These are phyloP conservation scores for Pelagomonas calceolata DNA, from an alignment of 108 stramenopile genomes.

Conservation along the genomic window DNA sequence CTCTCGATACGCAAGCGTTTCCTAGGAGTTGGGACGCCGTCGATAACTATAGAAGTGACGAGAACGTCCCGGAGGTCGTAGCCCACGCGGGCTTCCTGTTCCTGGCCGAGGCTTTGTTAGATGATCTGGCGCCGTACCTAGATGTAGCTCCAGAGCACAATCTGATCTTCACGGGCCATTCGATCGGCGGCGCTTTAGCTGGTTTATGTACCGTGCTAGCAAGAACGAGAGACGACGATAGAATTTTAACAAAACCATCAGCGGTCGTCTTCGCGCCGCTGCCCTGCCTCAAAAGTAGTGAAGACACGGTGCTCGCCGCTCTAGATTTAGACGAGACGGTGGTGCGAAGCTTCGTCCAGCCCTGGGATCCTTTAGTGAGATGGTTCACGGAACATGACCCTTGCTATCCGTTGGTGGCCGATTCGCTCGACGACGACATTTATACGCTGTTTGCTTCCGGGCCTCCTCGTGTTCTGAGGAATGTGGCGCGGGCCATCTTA, in stretches of 20 bases:
- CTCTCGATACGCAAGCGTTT: not conserved
- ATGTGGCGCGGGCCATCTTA: slow-evolving; percentile 49
- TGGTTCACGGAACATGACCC: slow-evolving; percentile 55
- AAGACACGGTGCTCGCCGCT: slow-evolving; percentile 32
- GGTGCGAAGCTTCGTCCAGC: slow-evolving; percentile 59
- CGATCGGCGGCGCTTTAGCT: slow-evolving; percentile 66
- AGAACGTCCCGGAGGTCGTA: slow-evolving; percentile 17
- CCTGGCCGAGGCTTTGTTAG: slow-evolving; percentile 48
- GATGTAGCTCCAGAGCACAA: slow-evolving; percentile 51
- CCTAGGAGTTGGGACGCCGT: not conserved
- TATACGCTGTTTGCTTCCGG: slow-evolving; percentile 53
- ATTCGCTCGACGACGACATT: slow-evolving; percentile 54
- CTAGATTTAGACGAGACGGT: slow-evolving; percentile 48
- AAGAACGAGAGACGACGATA: not conserved
- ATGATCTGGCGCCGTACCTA: slow-evolving; percentile 48
- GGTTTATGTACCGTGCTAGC: slow-evolving; percentile 45
- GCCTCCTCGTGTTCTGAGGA: slow-evolving; percentile 60
- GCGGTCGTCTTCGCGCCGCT: not conserved
- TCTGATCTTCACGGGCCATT: slow-evolving; percentile 64
- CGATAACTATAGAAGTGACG: not conserved
- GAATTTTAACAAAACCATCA: not conserved
- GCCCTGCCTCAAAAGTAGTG: not conserved
- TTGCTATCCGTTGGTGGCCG: slow-evolving; percentile 69
- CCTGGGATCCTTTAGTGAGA: slow-evolving; percentile 68
- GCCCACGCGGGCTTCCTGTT: slow-evolving; percentile 55